Evolutionary conservation across 352 stramenopile genomes (phyloP).

Genomic region (Pythium volutum): DNA sequence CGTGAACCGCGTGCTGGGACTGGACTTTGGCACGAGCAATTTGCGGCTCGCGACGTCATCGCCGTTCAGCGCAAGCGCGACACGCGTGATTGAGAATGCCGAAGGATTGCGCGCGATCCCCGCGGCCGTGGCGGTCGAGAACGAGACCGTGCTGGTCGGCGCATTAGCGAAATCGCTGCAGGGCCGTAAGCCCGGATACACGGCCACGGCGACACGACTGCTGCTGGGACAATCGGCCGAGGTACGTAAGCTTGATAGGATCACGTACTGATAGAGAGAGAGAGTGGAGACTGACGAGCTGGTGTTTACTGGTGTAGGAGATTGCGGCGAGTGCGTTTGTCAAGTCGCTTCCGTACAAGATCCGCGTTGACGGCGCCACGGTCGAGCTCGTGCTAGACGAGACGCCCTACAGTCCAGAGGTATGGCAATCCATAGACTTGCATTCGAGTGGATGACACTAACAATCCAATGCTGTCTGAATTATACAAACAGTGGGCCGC

Average conservation of each 20-base stretch:
- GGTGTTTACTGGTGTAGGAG: conserved; percentile 10
- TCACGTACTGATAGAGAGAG: not conserved
- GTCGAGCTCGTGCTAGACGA: conserved; percentile 47
- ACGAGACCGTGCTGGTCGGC: conserved; percentile 49
- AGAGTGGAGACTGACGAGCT: not conserved
- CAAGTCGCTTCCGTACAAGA: conserved; percentile 39
- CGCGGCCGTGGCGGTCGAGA: conserved; percentile 58
- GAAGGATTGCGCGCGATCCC: conserved; percentile 53
- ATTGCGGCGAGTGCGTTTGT: conserved; percentile 31
- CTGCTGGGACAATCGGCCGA: conserved; percentile 32
- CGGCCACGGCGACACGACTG: conserved; percentile 47
- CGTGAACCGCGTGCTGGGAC: conserved; percentile 41
- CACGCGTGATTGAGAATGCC: conserved; percentile 54
- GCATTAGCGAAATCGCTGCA: conserved; percentile 45
- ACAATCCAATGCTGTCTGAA: not conserved
- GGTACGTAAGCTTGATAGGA: not conserved
- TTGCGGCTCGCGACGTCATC: conserved; percentile 45
- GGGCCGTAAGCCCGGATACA: conserved; percentile 55
- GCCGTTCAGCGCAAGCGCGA: conserved; percentile 16
- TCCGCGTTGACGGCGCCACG: conserved; percentile 23
- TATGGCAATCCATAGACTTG: conserved; percentile 11
- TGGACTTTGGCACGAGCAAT: conserved; percentile 56
- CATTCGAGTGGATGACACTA: not conserved
- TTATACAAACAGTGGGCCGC: conserved; percentile 62
- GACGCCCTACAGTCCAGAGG: conserved; percentile 58